Evolutionary conservation across 768 basidiomycete species (phyloP), one percentile per base, ranked within the genome.

Genomic region (Tephrocybe sp.): DNA sequence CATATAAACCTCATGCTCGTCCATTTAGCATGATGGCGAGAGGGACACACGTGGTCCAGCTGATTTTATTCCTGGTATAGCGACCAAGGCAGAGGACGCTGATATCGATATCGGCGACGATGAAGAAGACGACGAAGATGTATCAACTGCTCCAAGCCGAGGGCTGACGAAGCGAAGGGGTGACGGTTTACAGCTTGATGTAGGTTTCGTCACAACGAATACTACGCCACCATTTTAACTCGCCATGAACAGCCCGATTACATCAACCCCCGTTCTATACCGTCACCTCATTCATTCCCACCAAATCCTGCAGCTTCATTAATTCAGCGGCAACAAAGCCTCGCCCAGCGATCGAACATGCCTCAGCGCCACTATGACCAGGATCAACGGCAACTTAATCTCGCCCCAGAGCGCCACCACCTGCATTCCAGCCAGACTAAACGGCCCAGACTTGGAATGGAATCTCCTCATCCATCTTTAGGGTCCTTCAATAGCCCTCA

Each of bases 11-110:
- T 25, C n/a, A 35, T 26, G 19, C 31, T 19, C 16, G 24, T 37
- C 16, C 9, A 2, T 18, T 35, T 43, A 79, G 78, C 73, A 75
- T 56, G 75, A 78, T 41, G 78, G 77, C 49, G 77, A 78, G 57
- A 71, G 69, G 46, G 78, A 80, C 48, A 72, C 73, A 5, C 71
- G 72, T 22, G 71, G 72, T 6, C 75, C 76, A 6, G 56, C 59
- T 5, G 77, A 80, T 56, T 80, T 80, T 53, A 70, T 70, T 5
- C 71, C 70, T 9, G 64, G 58, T 55, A 59, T 59, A 15, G 56
- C 46, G 22, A 47, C 57, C 41, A 67, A 65, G 52, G 55, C 65
- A 27, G 70, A 72, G 26, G 68, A 69, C 11, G 60, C 60, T 2
- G 75, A 72, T 18, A 68, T 67, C 9, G 69, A 62, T 1, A 72